phyloP scores from a whole-genome alignment of 768 basidiomycete species.

The Tephrocybe rancida region DNA sequence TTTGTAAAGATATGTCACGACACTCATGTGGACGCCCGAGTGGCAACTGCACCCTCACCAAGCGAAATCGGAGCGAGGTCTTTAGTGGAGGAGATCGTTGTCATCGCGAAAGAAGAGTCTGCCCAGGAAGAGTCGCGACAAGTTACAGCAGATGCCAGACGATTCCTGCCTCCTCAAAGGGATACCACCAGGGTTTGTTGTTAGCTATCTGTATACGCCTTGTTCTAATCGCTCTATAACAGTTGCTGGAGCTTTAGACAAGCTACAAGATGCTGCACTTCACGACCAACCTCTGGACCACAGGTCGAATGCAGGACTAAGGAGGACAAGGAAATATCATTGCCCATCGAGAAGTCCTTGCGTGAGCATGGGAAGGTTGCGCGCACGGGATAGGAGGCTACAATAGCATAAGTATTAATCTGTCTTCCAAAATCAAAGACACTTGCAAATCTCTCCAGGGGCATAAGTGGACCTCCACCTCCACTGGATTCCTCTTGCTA shows the following conservation, averaged over 20 bases:
- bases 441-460: constrained; percentile 20
- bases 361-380: constrained; percentile 53
- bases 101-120: constrained; percentile 57
- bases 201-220: constrained; percentile 4
- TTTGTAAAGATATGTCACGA: constrained; percentile 55
- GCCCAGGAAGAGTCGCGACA: constrained; percentile 50
- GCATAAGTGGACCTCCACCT: constrained; percentile 33
- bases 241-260: constrained; percentile 56
- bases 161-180: constrained; percentile 46
- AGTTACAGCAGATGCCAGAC: constrained; percentile 51
- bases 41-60: constrained; percentile 23
- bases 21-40: constrained; percentile 18
- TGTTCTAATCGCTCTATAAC: neutral
- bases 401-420: constrained; percentile 40
- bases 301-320: constrained; percentile 41
- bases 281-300: no score
- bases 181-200: constrained; percentile 43
- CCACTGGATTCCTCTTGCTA: no score
- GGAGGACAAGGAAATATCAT: constrained; percentile 54
- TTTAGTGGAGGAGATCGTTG: constrained; percentile 57
- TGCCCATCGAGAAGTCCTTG: constrained; percentile 53
- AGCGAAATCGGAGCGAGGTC: constrained; percentile 47
- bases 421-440: neutral
- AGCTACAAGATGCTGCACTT: constrained; percentile 50
- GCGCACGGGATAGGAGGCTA: constrained; percentile 40